Base-by-base conservation (phyloP, 2,329 filamentous ascomycete species). In the Sporothrix variecibatus region DNA sequence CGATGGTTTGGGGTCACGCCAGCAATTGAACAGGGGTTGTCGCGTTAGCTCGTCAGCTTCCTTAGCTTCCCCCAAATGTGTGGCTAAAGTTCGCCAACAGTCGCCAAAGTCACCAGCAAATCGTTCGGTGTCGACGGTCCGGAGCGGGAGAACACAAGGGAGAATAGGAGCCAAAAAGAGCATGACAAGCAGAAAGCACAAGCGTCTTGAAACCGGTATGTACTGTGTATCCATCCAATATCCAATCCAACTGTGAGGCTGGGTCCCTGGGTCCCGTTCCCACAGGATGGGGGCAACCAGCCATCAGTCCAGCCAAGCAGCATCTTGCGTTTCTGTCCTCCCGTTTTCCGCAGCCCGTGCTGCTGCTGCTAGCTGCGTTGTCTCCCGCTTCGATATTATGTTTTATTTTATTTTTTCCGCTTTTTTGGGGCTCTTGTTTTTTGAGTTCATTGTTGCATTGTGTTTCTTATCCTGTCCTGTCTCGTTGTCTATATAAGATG, bases 81-180 rank as follows among this genome's bases (percentile, higher is more conserved):
- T 46, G 23, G 12, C n/a, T 34, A 23, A 64, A 64, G 23, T 40
- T 17, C 56, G 12, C 56, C 60, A 65, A 38, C 34, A 26, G 60
- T 43, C 34, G 62, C 26, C 51, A 56, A 56, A 56, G 12, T 56
- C n/a, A 56, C 51, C 51, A 56, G 51, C 51, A 56, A 26, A 12
- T 56, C 46, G 9, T 38, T 85, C 86, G 86, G 86, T 85, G 83
- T 82, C 81, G 81, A 87, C 86, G 86, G 85, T 86, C 86, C 86
- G 86, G 84, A 78, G 78, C 81, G 82, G 83, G 81, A 84, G 81
- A 74, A 72, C 53, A 31, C 20, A 34, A 40, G 51, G 23, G 8
- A 72, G 43, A 53, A 65, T 8, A 53, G 23, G 46, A 56, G 31
- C 15, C 51, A 34, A 40, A 64, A 43, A 15, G 34, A 40, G 26